Percentiles rank a stretch among this genome's conserved stretches.
Conservation (phyloP, 257 asterid species). For the Solanum verrucosum region DNA sequence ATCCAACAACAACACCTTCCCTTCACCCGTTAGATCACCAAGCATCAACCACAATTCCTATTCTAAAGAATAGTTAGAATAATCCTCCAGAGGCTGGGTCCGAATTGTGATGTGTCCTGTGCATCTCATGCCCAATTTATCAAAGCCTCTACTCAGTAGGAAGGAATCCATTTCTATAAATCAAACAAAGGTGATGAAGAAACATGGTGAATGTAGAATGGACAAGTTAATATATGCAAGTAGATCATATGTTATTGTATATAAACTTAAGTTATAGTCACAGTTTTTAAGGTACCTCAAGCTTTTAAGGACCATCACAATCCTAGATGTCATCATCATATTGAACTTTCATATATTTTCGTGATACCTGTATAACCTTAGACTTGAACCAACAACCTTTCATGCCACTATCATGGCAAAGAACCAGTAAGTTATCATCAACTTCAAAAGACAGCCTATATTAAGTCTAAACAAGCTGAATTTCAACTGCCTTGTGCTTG, state of each 20-base stretch:
- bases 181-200: background rate
- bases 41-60: background rate
- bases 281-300: background rate
- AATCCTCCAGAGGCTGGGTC: background rate
- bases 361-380: background rate
- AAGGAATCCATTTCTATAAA: no score
- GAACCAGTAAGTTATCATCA: background rate
- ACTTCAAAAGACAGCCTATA: background rate
- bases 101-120: background rate
- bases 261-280: background rate
- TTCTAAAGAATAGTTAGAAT: background rate
- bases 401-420: background rate
- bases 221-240: no score
- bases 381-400: background rate
- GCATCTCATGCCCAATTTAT: background rate
- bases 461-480: background rate
- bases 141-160: background rate
- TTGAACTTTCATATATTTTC: background rate
- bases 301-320: background rate
- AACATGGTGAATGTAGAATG: background rate
- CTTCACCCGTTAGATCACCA: background rate
- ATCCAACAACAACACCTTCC: background rate
- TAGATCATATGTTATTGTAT: background rate
- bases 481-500: background rate
- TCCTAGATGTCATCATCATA: background rate